Conservation (phyloP, 208 protist species). For the Lotmaria passim region DNA sequence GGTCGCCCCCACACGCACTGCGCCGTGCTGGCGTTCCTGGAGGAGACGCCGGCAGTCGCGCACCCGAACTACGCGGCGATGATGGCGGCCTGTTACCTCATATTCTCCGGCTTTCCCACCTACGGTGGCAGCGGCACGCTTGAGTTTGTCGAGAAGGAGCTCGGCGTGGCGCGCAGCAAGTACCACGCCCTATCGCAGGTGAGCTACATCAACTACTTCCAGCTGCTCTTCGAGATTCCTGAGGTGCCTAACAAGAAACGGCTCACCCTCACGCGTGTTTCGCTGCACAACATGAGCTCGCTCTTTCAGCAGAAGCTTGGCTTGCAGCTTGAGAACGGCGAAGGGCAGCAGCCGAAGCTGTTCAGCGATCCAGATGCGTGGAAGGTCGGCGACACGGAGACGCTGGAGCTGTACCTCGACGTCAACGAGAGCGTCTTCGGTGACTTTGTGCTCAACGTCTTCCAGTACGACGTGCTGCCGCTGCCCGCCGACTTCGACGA, state of each 20-base stretch:
- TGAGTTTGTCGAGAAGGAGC: conserved; percentile 62
- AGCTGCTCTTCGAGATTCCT: conserved; percentile 77
- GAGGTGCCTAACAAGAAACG: conserved; percentile 68
- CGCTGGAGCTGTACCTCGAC: conserved; percentile 54
- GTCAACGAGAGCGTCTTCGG: conserved; percentile 66
- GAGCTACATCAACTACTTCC: conserved; percentile 85
- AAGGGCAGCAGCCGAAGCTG: conserved; percentile 35
- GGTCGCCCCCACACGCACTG: conserved; percentile 36
- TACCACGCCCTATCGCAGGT: conserved; percentile 74
- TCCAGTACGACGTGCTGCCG: conserved; percentile 50
- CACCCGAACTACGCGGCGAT: conserved; percentile 81
- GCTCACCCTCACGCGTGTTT: conserved; percentile 49
- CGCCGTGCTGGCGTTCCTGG: conserved; percentile 71
- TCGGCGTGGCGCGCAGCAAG: conserved; percentile 56
- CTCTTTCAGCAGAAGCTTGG: conserved; percentile 50
- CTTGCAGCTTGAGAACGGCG: conserved; percentile 53
- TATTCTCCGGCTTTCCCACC: conserved; percentile 67
- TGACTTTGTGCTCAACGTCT: conserved; percentile 70
- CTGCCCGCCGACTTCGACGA: conserved; percentile 16
- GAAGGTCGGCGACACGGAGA: conserved; percentile 36
- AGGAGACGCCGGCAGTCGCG: conserved; percentile 54
- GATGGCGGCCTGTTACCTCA: conserved; percentile 76
- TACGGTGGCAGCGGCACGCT: conserved; percentile 55
- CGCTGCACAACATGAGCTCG: conserved; percentile 66
- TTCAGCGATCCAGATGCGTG: conserved; percentile 71